A percentile compares a stretch with the other conserved stretches of the same genome.
Conservation (phyloP, 257 asterid species). For the Cynanchum wilfordii region DNA sequence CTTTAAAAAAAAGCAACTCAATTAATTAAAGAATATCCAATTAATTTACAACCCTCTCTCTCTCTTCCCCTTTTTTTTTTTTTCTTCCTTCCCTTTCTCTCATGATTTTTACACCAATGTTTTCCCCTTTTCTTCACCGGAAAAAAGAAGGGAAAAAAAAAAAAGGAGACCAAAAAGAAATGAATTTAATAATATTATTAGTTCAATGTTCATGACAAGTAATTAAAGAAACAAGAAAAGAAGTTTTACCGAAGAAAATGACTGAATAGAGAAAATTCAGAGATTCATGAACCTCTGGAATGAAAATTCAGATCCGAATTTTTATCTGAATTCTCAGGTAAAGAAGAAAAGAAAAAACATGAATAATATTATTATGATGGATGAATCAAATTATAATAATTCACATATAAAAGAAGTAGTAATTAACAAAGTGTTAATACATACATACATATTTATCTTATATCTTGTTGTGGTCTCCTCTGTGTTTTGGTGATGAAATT, state of each 20-base stretch:
- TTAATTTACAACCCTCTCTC: no score
- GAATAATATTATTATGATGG: background rate
- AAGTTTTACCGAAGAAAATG: background rate
- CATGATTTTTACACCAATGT: no score
- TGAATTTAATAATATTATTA: no score
- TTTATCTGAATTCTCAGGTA: background rate
- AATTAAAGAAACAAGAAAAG: background rate
- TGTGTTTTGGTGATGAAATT: background rate
- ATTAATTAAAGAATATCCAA: no score
- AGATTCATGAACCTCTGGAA: background rate
- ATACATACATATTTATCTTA: background rate
- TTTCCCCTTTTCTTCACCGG: no score
- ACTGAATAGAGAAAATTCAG: background rate
- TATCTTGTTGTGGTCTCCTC: background rate
- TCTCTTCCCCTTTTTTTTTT: no score
- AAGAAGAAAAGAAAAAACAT: no score
- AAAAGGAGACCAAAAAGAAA: no score
- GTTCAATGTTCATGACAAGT: background rate
- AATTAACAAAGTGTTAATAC: constrained; percentile 9
- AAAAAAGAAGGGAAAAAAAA: no score
- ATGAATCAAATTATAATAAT: constrained; percentile 20
- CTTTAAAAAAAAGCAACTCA: no score
- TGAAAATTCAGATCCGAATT: constrained; percentile 2
- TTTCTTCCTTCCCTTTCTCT: no score
- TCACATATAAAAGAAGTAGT: background rate